phyloP scores from a whole-genome alignment of 78 protist genomes.

The Chrysochromulina tobinii region DNA sequence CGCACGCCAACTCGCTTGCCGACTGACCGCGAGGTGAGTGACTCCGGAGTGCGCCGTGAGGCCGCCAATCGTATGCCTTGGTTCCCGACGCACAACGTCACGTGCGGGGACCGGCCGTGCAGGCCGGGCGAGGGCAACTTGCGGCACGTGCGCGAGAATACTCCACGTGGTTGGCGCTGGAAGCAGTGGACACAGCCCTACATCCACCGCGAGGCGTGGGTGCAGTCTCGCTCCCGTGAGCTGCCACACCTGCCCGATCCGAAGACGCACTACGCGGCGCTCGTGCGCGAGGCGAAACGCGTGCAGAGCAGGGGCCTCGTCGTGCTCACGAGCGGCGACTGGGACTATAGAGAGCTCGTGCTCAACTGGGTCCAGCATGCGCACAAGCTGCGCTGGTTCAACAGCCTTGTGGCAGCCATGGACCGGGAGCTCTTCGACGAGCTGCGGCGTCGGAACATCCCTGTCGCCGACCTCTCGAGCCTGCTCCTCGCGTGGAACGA shows the following conservation, averaged over 20 bases:
- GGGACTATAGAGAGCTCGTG: not conserved
- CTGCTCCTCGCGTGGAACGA: not conserved
- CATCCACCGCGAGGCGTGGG: not conserved
- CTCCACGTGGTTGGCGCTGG: not conserved
- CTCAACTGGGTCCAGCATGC: not conserved
- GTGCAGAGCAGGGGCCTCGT: not conserved
- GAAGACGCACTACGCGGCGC: no score
- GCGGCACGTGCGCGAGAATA: no score
- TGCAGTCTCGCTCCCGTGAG: no score
- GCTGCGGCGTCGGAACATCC: not conserved
- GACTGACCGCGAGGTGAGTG: no score
- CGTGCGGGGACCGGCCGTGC: not conserved
- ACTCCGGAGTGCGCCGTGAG: no score
- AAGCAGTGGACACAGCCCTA: not conserved
- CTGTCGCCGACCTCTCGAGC: not conserved
- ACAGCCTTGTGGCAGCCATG: not conserved
- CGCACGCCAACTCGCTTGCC: no score
- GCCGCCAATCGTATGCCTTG: no score
- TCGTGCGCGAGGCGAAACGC: no score
- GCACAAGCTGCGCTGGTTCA: not conserved
- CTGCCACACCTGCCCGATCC: no score
- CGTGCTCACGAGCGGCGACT: not conserved
- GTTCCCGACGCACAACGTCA: no score
- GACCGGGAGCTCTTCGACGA: not conserved
- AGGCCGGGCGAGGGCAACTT: conserved; percentile 5